Base-by-base conservation (phyloP, 2,329 filamentous ascomycete genomes). In the Trichoderma gracile region DNA sequence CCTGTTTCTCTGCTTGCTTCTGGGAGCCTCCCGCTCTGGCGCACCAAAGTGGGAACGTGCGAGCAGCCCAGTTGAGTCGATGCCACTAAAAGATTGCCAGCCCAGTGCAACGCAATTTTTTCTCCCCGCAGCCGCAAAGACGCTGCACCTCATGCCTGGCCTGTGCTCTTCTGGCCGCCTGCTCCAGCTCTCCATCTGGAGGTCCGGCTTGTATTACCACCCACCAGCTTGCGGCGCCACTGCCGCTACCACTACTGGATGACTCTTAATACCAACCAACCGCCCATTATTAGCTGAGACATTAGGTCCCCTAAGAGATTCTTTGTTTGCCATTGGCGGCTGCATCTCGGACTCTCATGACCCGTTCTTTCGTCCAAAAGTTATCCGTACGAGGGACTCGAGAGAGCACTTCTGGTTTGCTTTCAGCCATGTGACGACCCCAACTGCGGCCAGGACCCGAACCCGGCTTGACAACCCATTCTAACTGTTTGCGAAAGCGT, bases 311-410 rank as follows among this genome's bases (percentile, higher is more conserved):
- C 30, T 8, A 3, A 30, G 8, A 33, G 8, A 10, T 33, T 33
- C 8, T 17, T n/a, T 14, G 49, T 30, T 52, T 52, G 30, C 17
- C 27, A 70, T 58, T 64, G 61, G 64, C 69, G 69, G 69, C 43
- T 69, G 68, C 69, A 69, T 66, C 58, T 70, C 71, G 69, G 70
- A 65, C 19, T 15, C 46, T 21, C 12, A 33, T 33, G 10, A 33
- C 21, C 12, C 27, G 33, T 14, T 3, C 14, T 14, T 38, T 38
- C 33, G 12, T 38, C 25, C 25, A 27, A 27, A 27, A n/a, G n/a
- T n/a, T n/a, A n/a, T n/a, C n/a, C n/a, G n/a, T n/a, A n/a, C 10
- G 3, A 5, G 10, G 33, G 33, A 38, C 33, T 38, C 3, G 33
- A 38, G 33, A 38, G 33, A 38, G 30, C 33, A 14, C 5, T 14